phyloP scores from a whole-genome alignment of 2,329 filamentous ascomycete genomes.

The Lachnum nothofagi region DNA sequence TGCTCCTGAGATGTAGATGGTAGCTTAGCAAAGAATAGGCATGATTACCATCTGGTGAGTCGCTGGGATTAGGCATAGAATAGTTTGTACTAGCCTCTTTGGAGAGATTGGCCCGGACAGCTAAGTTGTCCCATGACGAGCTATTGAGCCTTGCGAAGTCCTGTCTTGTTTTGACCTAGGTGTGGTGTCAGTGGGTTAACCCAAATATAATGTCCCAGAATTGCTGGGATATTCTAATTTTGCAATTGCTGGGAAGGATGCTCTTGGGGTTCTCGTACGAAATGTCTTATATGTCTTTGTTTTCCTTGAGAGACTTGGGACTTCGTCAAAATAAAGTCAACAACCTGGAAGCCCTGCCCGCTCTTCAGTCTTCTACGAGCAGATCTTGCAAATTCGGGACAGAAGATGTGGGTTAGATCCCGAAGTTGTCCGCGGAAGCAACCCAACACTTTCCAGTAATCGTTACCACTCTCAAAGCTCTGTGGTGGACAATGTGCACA shows the following conservation, averaged over 20 bases:
- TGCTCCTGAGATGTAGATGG: no score
- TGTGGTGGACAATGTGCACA: constrained; percentile 20
- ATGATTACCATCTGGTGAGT: no score
- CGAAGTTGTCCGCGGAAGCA: constrained; percentile 17
- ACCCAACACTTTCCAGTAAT: constrained; percentile 25
- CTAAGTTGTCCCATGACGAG: constrained; percentile 13
- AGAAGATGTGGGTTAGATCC: constrained; percentile 15
- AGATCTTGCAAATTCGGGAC: constrained; percentile 19
- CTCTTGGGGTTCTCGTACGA: no score
- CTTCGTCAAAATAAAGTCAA: constrained; percentile 20
- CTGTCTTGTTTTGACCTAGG: constrained; percentile 5
- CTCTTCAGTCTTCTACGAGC: constrained; percentile 8
- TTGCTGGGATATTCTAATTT: no score
- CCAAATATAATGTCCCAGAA: no score
- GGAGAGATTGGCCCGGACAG: constrained; percentile 7
- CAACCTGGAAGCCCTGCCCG: constrained; percentile 2
- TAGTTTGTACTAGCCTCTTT: constrained; percentile 2
- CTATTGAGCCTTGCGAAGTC: constrained; percentile 14
- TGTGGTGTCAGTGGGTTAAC: no score
- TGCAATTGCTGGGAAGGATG: no score
- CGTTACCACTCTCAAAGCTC: constrained; percentile 17
- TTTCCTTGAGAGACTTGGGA: constrained; percentile 20
- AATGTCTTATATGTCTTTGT: constrained; percentile 15
- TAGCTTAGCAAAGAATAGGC: no score
- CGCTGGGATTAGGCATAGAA: no score